Percentiles rank a stretch among this genome's conserved stretches.
Conservation (phyloP, 768 basidiomycete genomes). For the Botryobasidium botryosum region DNA sequence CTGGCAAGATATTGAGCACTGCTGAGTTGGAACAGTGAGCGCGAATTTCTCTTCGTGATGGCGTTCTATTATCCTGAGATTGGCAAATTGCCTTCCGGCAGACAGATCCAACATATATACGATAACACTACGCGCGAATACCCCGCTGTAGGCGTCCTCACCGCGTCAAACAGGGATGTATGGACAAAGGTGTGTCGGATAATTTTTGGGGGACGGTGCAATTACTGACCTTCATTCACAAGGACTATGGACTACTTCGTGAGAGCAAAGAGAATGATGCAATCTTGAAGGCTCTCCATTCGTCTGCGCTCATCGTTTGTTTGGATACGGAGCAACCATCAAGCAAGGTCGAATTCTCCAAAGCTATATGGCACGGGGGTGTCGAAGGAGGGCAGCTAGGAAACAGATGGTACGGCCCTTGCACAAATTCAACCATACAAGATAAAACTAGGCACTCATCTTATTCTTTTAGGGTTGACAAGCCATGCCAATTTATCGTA, state of each 20-base stretch:
- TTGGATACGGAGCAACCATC: slow-evolving; percentile 48
- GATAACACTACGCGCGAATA: slow-evolving; percentile 43
- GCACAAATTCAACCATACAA: neutral
- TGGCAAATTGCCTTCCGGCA: slow-evolving; percentile 17
- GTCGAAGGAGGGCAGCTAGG: slow-evolving; percentile 26
- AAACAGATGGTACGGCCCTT: slow-evolving; percentile 22
- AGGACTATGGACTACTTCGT: slow-evolving; percentile 47
- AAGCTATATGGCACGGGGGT: slow-evolving; percentile 69
- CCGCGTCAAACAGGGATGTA: slow-evolving; percentile 62
- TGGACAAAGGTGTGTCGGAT: slow-evolving; percentile 63
- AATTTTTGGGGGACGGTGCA: neutral
- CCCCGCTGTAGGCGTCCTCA: slow-evolving; percentile 61
- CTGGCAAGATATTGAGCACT: slow-evolving; percentile 43
- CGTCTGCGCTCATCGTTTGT: slow-evolving; percentile 69
- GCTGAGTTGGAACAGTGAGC: slow-evolving; percentile 45
- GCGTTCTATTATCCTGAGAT: neutral
- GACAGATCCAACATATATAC: slow-evolving; percentile 58
- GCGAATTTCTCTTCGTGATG: slow-evolving; percentile 1
- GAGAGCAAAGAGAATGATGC: slow-evolving; percentile 41
- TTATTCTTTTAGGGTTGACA: slow-evolving; percentile 48
- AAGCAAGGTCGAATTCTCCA: slow-evolving; percentile 41
- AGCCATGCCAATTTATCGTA: slow-evolving; percentile 74
- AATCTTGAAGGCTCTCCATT: slow-evolving; percentile 59
- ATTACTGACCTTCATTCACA: neutral
- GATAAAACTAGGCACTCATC: neutral